These are phyloP conservation scores for Forsythia suspensa DNA, from an alignment of 257 asterid genomes.

Conservation along the genomic window DNA sequence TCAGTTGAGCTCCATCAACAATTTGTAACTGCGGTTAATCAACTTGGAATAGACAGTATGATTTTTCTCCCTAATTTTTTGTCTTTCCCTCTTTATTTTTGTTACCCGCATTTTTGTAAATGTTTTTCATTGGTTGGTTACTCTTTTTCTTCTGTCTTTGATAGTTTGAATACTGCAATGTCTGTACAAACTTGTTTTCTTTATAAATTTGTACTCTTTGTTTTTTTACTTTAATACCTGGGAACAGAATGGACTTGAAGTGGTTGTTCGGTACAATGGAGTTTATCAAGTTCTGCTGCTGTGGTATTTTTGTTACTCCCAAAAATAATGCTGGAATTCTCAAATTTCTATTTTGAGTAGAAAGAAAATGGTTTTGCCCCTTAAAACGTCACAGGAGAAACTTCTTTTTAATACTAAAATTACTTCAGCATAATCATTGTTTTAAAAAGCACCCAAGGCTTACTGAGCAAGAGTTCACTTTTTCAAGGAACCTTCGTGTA, in stretches of 20 bases:
- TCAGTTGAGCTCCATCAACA: constrained; percentile 59
- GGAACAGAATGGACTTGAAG: neutral
- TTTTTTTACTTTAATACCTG: neutral
- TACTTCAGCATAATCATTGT: neutral
- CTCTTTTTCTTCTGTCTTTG: neutral
- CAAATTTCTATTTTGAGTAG: neutral
- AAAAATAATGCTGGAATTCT: neutral
- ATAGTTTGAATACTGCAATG: neutral
- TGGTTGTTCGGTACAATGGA: neutral
- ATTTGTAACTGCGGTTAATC: constrained; percentile 55
- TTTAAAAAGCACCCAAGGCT: neutral
- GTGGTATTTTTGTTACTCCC: neutral
- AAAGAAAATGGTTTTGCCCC: neutral
- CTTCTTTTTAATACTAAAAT: neutral
- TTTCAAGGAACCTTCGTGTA: neutral
- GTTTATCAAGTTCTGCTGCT: neutral
- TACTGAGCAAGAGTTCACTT: neutral
- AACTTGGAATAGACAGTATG: constrained; percentile 56
- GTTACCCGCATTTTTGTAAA: neutral
- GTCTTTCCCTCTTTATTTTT: neutral
- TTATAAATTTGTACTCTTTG: neutral
- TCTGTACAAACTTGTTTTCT: neutral
- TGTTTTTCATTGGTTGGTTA: neutral
- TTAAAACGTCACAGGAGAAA: neutral
- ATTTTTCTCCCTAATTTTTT: constrained; percentile 3